Percentiles rank a stretch among this genome's conserved stretches.
These are phyloP conservation scores for Gymnopus androsaceus DNA, from an alignment of 1,284 basidiomycete species.

Conservation along the genomic window DNA sequence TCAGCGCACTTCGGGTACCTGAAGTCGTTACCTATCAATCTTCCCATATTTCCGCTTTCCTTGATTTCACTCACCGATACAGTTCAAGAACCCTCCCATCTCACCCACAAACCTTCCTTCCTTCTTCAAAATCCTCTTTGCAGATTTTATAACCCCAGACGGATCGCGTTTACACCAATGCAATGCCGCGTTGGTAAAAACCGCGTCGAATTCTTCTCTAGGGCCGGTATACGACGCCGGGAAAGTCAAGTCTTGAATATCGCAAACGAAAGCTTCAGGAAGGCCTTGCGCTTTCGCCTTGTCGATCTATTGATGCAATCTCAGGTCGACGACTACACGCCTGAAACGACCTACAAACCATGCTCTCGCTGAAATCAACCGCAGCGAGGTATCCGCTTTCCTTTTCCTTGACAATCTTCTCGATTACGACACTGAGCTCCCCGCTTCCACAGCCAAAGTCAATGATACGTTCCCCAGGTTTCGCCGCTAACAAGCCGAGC, in stretches of 20 bases:
- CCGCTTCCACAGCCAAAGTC: slow-evolving; percentile 87
- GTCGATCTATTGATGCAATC: slow-evolving; percentile 47
- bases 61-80: slow-evolving; percentile 48
- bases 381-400: slow-evolving; percentile 62
- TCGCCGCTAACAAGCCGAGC: slow-evolving; percentile 60
- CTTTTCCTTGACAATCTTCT: slow-evolving; percentile 48
- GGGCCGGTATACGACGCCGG: slow-evolving; percentile 25
- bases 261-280: slow-evolving; percentile 46
- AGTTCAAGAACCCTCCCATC: slow-evolving; percentile 78
- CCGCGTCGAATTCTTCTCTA: slow-evolving; percentile 52
- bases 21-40: slow-evolving; percentile 11
- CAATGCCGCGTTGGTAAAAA: slow-evolving; percentile 78
- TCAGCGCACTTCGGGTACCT: slow-evolving; percentile 67
- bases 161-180: slow-evolving; percentile 87
- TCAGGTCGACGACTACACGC: not conserved
- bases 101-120: slow-evolving; percentile 71
- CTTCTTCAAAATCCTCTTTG: slow-evolving; percentile 64
- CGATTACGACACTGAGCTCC: slow-evolving; percentile 66
- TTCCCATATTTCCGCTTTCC: not conserved
- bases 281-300: slow-evolving; percentile 56
- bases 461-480: slow-evolving; percentile 68
- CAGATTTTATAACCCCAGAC: slow-evolving; percentile 59
- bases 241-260: slow-evolving; percentile 46
- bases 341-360: slow-evolving; percentile 70
- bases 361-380: slow-evolving; percentile 68